Conservation (phyloP, 768 basidiomycete species). For the Panaeolus papilionaceus region DNA sequence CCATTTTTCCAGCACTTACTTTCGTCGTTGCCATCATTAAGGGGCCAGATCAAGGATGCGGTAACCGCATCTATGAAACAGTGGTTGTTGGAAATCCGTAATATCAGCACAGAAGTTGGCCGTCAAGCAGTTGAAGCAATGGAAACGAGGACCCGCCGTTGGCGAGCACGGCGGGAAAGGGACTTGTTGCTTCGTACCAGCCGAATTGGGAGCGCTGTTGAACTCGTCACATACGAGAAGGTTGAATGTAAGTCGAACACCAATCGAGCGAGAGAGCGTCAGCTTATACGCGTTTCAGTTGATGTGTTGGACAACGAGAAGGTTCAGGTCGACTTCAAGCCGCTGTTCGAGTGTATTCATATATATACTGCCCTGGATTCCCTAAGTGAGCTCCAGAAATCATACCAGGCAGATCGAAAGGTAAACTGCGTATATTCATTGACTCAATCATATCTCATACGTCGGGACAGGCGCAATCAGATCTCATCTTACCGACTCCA, state of each 20-base stretch:
- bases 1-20: constrained; percentile 93
- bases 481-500: constrained; percentile 85
- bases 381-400: constrained; percentile 87
- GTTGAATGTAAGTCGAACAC: constrained; percentile 77
- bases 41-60: constrained; percentile 88
- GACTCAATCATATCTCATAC: constrained; percentile 16
- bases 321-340: constrained; percentile 90
- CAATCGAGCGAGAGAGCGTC: constrained; percentile 1
- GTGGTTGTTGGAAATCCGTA: constrained; percentile 95
- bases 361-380: constrained; percentile 93
- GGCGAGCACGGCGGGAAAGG: constrained; percentile 84
- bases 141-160: constrained; percentile 82
- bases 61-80: constrained; percentile 96
- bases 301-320: constrained; percentile 92
- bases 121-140: constrained; percentile 88
- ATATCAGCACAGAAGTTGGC: constrained; percentile 86
- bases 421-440: constrained; percentile 39
- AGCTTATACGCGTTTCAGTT: constrained; percentile 52
- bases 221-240: constrained; percentile 91
- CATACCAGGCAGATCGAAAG: constrained; percentile 97
- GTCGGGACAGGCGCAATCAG: constrained; percentile 85
- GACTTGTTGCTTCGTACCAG: constrained; percentile 79
- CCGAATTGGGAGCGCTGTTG: constrained; percentile 90
- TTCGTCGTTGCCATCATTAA: constrained; percentile 89
- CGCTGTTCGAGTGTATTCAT: constrained; percentile 95